phyloP scores from a whole-genome alignment of 805 yeast genomes.

The Lachancea sp. region DNA sequence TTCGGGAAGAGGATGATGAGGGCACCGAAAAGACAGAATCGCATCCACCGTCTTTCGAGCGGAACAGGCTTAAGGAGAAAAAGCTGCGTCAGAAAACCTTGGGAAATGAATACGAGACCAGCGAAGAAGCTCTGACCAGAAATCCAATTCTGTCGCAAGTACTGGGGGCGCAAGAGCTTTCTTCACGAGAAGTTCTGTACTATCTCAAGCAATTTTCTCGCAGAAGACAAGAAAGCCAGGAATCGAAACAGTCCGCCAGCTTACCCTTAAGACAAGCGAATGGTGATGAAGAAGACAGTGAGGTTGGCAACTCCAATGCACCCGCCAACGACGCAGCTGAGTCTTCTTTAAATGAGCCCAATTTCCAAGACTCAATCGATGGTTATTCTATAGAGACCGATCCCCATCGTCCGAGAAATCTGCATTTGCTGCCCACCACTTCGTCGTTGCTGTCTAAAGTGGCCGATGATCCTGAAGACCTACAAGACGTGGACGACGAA shows the following conservation, averaged over 20 bases:
- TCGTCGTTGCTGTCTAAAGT: conserved; percentile 45
- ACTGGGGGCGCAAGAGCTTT: conserved; percentile 38
- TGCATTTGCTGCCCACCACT: conserved; percentile 54
- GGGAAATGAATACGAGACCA: conserved; percentile 27
- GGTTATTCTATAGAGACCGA: conserved; percentile 35
- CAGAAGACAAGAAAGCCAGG: conserved; percentile 24
- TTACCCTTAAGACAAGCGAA: conserved; percentile 12
- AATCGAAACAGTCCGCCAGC: conserved; percentile 26
- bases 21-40: conserved; percentile 28
- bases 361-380: conserved; percentile 30
- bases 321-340: no score
- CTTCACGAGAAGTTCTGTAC: conserved; percentile 40
- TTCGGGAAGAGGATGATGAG: conserved; percentile 41
- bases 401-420: conserved; percentile 47
- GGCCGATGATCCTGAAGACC: conserved; percentile 52
- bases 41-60: conserved; percentile 73
- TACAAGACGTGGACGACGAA: conserved; percentile 78
- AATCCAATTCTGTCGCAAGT: conserved; percentile 42
- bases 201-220: conserved; percentile 31
- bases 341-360: neutral
- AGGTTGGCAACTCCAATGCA: conserved; percentile 7
- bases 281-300: conserved; percentile 2
- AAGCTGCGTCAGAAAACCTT: conserved; percentile 33
- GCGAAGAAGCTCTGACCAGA: conserved; percentile 35
- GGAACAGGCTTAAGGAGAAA: conserved; percentile 50